Conservation (phyloP, 257 asterid genomes). For the Solanum chmielewskii region DNA sequence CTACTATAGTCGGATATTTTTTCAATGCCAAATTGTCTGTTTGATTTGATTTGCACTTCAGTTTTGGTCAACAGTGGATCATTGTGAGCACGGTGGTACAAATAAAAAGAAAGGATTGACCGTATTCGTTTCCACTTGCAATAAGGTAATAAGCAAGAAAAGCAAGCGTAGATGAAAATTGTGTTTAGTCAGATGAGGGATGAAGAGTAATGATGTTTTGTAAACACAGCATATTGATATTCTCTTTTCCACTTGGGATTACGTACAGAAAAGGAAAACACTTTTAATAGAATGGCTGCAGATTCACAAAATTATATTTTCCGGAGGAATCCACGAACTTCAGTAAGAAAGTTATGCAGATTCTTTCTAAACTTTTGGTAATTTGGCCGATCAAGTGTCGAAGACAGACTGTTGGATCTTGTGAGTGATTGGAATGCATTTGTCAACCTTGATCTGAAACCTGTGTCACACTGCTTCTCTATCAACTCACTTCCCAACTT, state of each 20-base stretch:
- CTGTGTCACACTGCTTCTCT: slow-evolving; percentile 49
- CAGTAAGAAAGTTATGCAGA: slow-evolving; percentile 54
- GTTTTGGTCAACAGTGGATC: background rate
- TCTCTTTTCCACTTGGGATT: background rate
- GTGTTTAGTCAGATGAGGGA: background rate
- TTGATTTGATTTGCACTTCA: background rate
- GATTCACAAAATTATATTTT: slow-evolving; percentile 24
- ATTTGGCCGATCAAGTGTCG: slow-evolving; percentile 68
- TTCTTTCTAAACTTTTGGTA: slow-evolving; percentile 84
- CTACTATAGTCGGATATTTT: background rate
- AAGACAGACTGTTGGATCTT: slow-evolving; percentile 63
- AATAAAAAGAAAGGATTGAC: background rate
- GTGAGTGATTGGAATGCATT: slow-evolving; percentile 72
- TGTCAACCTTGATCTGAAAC: slow-evolving; percentile 55
- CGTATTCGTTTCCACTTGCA: background rate
- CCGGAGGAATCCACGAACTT: slow-evolving; percentile 93
- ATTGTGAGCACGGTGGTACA: background rate
- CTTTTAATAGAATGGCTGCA: background rate
- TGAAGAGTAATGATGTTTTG: background rate
- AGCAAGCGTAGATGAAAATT: background rate
- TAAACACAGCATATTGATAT: background rate
- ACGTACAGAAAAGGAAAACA: background rate
- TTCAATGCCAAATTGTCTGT: background rate
- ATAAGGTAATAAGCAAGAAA: background rate
- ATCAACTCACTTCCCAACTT: slow-evolving; percentile 59